phyloP scores from a whole-genome alignment of 1,139 yeast species.

The Yamadazyma friedrichii region DNA sequence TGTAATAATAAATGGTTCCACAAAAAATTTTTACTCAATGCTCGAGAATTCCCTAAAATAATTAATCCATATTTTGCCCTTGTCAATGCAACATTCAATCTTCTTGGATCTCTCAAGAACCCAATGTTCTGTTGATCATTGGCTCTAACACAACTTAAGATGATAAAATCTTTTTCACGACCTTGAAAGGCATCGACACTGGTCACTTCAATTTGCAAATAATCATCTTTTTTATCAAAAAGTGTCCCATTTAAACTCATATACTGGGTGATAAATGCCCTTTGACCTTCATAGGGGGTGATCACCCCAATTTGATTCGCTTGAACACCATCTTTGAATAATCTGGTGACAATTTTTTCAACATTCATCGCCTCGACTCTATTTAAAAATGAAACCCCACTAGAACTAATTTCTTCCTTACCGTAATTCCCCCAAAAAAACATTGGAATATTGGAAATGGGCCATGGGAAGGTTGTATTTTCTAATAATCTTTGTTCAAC shows the following conservation, averaged over 20 bases:
- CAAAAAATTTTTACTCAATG: slow-evolving; percentile 65
- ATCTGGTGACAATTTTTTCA: slow-evolving; percentile 71
- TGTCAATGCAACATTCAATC: slow-evolving; percentile 89
- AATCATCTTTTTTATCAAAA: slow-evolving; percentile 56
- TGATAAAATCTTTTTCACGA: slow-evolving; percentile 87
- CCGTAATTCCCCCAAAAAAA: slow-evolving; percentile 95
- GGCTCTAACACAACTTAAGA: slow-evolving; percentile 88
- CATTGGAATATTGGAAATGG: slow-evolving; percentile 78
- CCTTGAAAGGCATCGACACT: slow-evolving; percentile 98
- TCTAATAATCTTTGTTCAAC: slow-evolving; percentile 61
- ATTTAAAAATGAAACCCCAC: slow-evolving; percentile 84
- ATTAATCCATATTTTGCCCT: slow-evolving; percentile 86
- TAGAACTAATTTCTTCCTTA: slow-evolving; percentile 79
- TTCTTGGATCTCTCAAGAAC: slow-evolving; percentile 83
- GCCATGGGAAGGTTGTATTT: slow-evolving; percentile 81
- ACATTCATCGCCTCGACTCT: slow-evolving; percentile 91
- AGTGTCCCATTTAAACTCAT: slow-evolving; percentile 73
- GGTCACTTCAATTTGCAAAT: slow-evolving; percentile 78
- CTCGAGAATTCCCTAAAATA: slow-evolving; percentile 81
- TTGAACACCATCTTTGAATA: slow-evolving; percentile 76
- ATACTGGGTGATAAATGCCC: slow-evolving; percentile 78
- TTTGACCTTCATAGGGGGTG: slow-evolving; percentile 94
- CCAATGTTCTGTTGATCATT: slow-evolving; percentile 84
- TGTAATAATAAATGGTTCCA: slow-evolving; percentile 82
- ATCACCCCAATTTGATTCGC: slow-evolving; percentile 88